Percentiles rank a stretch among this genome's conserved stretches.
phyloP scores from a whole-genome alignment of 2,329 filamentous ascomycete species.

The Venturia oleaginea region DNA sequence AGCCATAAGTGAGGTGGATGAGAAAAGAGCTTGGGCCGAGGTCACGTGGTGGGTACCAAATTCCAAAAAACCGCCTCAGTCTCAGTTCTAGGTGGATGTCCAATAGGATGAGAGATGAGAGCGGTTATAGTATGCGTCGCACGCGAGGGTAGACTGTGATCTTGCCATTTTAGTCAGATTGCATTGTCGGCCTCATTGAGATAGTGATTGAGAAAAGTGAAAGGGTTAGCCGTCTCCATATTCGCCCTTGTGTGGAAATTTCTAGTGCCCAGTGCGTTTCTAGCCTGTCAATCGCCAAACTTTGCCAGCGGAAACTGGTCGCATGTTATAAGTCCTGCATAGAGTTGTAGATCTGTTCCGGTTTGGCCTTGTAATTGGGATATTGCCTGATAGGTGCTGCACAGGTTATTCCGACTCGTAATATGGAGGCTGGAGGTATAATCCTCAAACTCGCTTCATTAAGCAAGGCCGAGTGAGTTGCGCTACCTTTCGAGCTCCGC shows the following conservation, averaged over 20 bases:
- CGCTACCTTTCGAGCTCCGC: not conserved
- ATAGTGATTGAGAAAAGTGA: not conserved
- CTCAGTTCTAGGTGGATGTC: not conserved
- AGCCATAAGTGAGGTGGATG: too few species aligned
- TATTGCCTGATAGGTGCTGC: not conserved
- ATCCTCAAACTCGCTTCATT: not conserved
- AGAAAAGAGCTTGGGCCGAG: not conserved
- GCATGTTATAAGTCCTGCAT: not conserved
- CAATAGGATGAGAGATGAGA: not conserved
- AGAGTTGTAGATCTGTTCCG: not conserved
- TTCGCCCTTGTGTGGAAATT: not conserved
- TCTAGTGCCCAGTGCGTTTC: not conserved
- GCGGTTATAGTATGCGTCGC: not conserved
- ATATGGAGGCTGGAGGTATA: too few species aligned
- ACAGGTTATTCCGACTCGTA: not conserved
- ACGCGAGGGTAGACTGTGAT: not conserved
- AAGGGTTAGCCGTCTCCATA: not conserved
- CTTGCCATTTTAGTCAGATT: not conserved
- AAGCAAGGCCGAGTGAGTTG: not conserved
- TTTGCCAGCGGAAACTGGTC: too few species aligned
- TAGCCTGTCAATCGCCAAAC: not conserved
- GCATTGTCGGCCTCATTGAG: not conserved
- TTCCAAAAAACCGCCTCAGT: not conserved
- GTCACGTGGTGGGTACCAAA: not conserved
- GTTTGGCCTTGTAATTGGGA: not conserved